Base-by-base conservation (phyloP, 2,329 filamentous ascomycete species). In the Fusarium temperatum region DNA sequence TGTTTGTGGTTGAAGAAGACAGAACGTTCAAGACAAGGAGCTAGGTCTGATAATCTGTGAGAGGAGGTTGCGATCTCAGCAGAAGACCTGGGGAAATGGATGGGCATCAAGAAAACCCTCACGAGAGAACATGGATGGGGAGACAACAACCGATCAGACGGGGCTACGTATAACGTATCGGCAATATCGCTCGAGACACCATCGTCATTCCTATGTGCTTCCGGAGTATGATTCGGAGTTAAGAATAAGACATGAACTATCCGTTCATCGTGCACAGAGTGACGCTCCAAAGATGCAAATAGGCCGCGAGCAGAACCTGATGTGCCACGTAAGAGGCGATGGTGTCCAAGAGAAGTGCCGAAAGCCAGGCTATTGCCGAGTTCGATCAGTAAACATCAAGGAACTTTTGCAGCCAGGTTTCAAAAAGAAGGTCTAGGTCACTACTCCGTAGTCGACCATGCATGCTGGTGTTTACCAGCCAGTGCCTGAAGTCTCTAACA, bases 21-120 rank as follows among this genome's bases (percentile, higher is more conserved):
- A 36, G 0, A 1, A 3, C 6, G 20, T 0, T 24, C 30, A 18
- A 20, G 22, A 24, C 0, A 24, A 24, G 1, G 22, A 10, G 14
- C 15, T 4, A 10, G 3, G 15, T 24, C 5, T 2, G n/a, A 11
- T 28, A 8, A 1, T 28, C 13, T 28, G 13, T 15, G 6, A 22
- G 3, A 12, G 1, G 20, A 30, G 14, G 10, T 9, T n/a, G 14
- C 4, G 8, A 17, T 12, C 14, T 12, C 26, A 15, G 20, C 6
- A 17, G 3, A 17, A 12, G 10, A 4, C 8, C 5, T 17, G 24
- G 0, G 20, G 20, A 50, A 50, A 8, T n/a, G 10, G 14, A 13
- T 50, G 28, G 20, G 20, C 20, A 50, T 17, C 20, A 30, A 9
- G 14, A 9, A 7, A n/a, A n/a, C 14, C 26, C 20, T n/a, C 10